Evolutionary conservation across 176 grass and related monocot genomes (phyloP).

Genomic region (Oryza officinalis): DNA sequence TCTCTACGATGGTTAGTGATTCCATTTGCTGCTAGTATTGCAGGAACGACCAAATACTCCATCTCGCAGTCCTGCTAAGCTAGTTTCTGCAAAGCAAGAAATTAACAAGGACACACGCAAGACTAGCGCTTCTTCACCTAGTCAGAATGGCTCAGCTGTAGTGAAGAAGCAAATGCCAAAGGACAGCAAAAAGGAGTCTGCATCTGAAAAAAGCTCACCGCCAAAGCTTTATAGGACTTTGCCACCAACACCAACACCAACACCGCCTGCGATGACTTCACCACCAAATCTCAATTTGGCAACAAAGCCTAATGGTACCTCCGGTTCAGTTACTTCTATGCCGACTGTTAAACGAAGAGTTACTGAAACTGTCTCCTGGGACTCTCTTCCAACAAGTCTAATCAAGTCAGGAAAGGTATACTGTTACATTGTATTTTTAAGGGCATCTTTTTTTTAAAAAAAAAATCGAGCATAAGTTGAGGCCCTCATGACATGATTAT

Average conservation of each 20-base stretch:
- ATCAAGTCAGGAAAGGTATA: slow-evolving; percentile 86
- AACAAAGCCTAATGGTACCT: slow-evolving; percentile 43
- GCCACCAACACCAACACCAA: slow-evolving; percentile 26
- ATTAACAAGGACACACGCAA: slow-evolving; percentile 40
- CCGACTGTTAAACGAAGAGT: slow-evolving; percentile 64
- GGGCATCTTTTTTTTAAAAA: background rate
- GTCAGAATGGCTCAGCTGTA: slow-evolving; percentile 32
- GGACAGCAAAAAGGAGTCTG: slow-evolving; percentile 44
- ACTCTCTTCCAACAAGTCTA: slow-evolving; percentile 77
- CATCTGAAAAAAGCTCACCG: slow-evolving; percentile 35
- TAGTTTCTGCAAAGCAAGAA: slow-evolving; percentile 62
- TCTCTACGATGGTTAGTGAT: slow-evolving; percentile 27
- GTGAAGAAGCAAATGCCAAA: slow-evolving; percentile 46
- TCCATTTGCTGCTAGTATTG: slow-evolving; percentile 57
- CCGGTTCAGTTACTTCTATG: slow-evolving; percentile 37
- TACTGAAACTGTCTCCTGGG: slow-evolving; percentile 75
- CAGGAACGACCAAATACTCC: slow-evolving; percentile 59
- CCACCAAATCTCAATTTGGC: slow-evolving; percentile 22
- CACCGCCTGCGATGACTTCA: slow-evolving; percentile 27
- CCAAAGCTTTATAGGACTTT: slow-evolving; percentile 43
- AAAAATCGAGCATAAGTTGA: background rate
- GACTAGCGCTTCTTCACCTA: slow-evolving; percentile 36
- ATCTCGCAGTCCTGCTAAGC: slow-evolving; percentile 51
- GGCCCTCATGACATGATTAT: background rate
- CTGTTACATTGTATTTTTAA: background rate